Base-by-base conservation (phyloP, 73 alveolate genomes). In the Stentor roeselii region DNA sequence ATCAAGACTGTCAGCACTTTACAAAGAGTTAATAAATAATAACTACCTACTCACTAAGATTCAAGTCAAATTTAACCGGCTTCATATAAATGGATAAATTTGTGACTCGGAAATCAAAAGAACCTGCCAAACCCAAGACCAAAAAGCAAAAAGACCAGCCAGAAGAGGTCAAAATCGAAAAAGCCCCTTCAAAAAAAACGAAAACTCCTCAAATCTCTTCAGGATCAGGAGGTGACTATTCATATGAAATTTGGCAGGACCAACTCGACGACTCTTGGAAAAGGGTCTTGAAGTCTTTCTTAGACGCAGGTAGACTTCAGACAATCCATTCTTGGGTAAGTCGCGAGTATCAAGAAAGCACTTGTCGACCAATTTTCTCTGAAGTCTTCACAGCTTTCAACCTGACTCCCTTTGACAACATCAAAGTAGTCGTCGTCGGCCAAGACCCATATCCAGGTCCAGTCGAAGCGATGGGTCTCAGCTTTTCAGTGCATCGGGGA, bases 391-490 rank as follows among this genome's bases (percentile, higher is more conserved):
- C 93, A 78, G 98, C 98, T 3, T 96, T 95, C 86, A 59, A 84
- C 67, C 91, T 78, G 36, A 88, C 97, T 11, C 95, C 95, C 2
- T 88, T 90, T 82, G 90, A 88, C 39, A 86, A 90, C 75, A 90
- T 95, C 31, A 91, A 96, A 60, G 98, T 95, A 11, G 98, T 96
- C 40, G 89, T 96, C 30, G 94, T 96, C 36, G 99, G 99, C 2
- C 96, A 96, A 87, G 99, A 96, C 80, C 99, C 99, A 0, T 96
- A 96, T 80, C 95, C 95, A 37, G 96, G 93, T 21, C 92, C 86
- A 3, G 97, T 96, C 4, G 98, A 96, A 85, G 99, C 99, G 3
- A 95, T 95, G 97, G 99, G 99, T 4, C 85, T 96, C 40, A 89
- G 98, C 83, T 95, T 96, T 77, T 93, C 98, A 21, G 95, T 96